Evolutionary conservation across 2,329 filamentous ascomycete species (phyloP), one percentile per base, ranked within the genome.

Genomic region (Rhexocercosporidium sp.): DNA sequence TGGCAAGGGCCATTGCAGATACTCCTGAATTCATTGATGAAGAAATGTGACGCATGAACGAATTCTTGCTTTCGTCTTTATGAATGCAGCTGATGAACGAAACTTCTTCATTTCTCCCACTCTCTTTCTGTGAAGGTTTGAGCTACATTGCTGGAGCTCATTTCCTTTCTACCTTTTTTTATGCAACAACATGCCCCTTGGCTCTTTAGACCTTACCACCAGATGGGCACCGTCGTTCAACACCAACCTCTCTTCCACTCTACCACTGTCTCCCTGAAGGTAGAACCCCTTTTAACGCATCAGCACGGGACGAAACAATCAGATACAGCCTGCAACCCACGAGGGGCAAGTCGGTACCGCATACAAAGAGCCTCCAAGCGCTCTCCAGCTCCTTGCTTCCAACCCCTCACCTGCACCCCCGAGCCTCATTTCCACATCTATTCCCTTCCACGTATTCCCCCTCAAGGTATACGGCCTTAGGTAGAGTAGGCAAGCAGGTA

Each of bases 21-120:
- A 53, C 49, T 53, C 54, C 54, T 57, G 54, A 20, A 39, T 57
- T 27, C 54, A 39, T 41, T 41, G 20, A 57, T 34, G 54, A 57
- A 34, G 34, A 57, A 25, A 53, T 53, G 49, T 53, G 49, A 53
- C 31, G 49, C 49, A 57, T 57, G 54, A 41, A 39, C 9, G 34
- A 25, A 25, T 57, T 27, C 49, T 44, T 53, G 54, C 54, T 57
- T 57, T 57, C 54, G 54, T 57, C n/a, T 57, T 57, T 16, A 57
- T 37, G 31, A 57, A 39, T 57, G 54, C 31, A 57, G 18, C 22
- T 39, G 31, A 57, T 39, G 31, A 57, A 34, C 20, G n/a, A 18
- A 12, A 16, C 22, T 31, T 25, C 29, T 27, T 37, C 47, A 11
- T 16, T 25, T 14, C 7, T 14, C 14, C 1, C 47, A 27, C 47